Base-by-base conservation (phyloP, 2,329 filamentous ascomycete genomes). In the Sclerotinia borealis region DNA sequence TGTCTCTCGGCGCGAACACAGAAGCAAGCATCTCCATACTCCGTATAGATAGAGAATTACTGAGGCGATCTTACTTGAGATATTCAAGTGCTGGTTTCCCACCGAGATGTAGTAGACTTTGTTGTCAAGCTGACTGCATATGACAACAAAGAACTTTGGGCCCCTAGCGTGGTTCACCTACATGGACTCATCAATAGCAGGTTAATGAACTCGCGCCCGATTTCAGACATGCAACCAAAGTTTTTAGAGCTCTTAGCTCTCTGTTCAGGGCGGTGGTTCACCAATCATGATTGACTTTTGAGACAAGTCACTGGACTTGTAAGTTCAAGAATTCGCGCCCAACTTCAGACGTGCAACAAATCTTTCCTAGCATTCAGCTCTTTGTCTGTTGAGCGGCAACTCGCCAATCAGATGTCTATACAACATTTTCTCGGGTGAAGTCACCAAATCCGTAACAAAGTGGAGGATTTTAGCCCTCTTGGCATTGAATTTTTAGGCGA, bases 171-270 rank as follows among this genome's bases (percentile, higher is more conserved):
- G 19, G 4, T 25, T 37, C 5, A 9, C 8, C 13, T 27, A 3
- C 17, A 34, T 45, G 4, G 29, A 43, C 11, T 41, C 11, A 7
- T 10, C 11, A 43, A n/a, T n/a, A 9, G 19, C 0, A 9, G 34
- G 19, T 51, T 51, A 1, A 22, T 36, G 22, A 51, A 51, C 49
- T 51, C 29, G 49, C n/a, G n/a, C 31, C 11, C 19, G 9, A 51
- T 51, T 34, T 51, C 4, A 51, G n/a, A 51, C 31, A n/a, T 51
- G 19, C 29, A 51, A 56, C 13, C 13, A 56, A 34, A 56, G 25
- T 4, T 13, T 45, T 1, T 2, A 34, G 22, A 0, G 0, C 10
- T 5, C 10, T 34, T 7, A 25, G 1, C 6, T 43, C 19, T 19
- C 25, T 45, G 13, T 43, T 11, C 13, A 19, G n/a, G n/a, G n/a